Percentiles rank a stretch among this genome's conserved stretches.
These are phyloP conservation scores for Thelephora terrestris DNA, from an alignment of 1,284 basidiomycete species.

Conservation along the genomic window DNA sequence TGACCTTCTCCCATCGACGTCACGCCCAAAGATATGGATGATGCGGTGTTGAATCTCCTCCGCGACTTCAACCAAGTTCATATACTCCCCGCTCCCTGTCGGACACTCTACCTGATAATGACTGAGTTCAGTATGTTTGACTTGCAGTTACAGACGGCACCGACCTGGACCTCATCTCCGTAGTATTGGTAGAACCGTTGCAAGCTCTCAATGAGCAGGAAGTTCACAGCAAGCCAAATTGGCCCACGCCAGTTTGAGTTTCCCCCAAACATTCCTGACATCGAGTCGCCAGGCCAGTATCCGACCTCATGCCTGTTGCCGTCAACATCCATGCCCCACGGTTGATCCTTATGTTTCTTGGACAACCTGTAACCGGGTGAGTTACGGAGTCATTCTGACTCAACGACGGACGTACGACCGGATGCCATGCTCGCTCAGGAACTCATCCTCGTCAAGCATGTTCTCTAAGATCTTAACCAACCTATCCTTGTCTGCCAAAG, in stretches of 20 bases:
- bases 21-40: slow-evolving; percentile 93
- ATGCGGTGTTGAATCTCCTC: slow-evolving; percentile 97
- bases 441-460: slow-evolving; percentile 96
- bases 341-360: slow-evolving; percentile 82
- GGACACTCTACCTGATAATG: slow-evolving; percentile 76
- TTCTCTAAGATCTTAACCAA: slow-evolving; percentile 84
- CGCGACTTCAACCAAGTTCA: slow-evolving; percentile 88
- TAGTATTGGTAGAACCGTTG: slow-evolving; percentile 98
- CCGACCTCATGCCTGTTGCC: slow-evolving; percentile 87
- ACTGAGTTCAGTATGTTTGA: slow-evolving; percentile 1
- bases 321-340: slow-evolving; percentile 92
- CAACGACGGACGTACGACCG: slow-evolving; percentile 58
- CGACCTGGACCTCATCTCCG: slow-evolving; percentile 69
- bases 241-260: slow-evolving; percentile 95
- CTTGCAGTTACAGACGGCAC: neutral
- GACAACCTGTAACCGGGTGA: slow-evolving; percentile 48
- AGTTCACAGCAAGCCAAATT: slow-evolving; percentile 92
- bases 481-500: slow-evolving; percentile 87
- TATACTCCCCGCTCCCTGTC: slow-evolving; percentile 89
- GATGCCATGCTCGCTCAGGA: slow-evolving; percentile 90
- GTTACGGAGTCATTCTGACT: neutral
- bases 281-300: slow-evolving; percentile 98
- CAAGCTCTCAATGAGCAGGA: slow-evolving; percentile 86
- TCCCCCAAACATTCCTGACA: slow-evolving; percentile 96
- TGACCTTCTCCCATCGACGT: slow-evolving; percentile 76